Evolutionary conservation across 2,329 filamentous ascomycete genomes (phyloP).

Genomic region (Aspergillus hortae): DNA sequence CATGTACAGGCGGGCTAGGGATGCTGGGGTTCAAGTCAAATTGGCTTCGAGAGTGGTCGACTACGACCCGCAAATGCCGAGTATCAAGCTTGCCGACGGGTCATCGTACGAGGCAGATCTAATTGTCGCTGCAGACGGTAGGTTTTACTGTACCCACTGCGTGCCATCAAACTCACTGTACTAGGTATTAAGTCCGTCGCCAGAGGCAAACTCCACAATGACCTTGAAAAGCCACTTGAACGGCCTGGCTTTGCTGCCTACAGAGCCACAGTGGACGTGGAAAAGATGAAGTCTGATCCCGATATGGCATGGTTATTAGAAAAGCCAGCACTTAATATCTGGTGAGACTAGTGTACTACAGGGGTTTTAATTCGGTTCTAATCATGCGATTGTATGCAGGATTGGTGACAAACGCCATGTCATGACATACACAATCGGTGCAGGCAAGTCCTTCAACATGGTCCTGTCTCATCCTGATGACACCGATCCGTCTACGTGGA

Average conservation of each 20-base stretch:
- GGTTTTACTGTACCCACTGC: background rate
- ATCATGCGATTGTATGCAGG: conserved; percentile 7
- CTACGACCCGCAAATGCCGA: conserved; percentile 11
- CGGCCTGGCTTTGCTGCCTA: conserved; percentile 41
- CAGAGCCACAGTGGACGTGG: conserved; percentile 38
- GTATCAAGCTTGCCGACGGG: conserved; percentile 9
- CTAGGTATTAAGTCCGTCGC: conserved; percentile 21
- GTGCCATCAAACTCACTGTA: background rate
- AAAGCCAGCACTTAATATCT: conserved; percentile 38
- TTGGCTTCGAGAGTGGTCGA: conserved; percentile 11
- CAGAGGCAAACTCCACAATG: conserved; percentile 6
- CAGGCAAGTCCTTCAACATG: conserved; percentile 45
- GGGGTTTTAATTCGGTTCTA: background rate
- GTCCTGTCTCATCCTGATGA: conserved; percentile 44
- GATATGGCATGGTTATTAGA: conserved; percentile 40
- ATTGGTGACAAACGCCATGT: conserved; percentile 35
- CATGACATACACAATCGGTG: conserved; percentile 43
- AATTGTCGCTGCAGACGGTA: conserved; percentile 21
- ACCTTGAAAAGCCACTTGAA: conserved; percentile 2
- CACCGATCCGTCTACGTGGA: conserved; percentile 30
- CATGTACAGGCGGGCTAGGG: conserved; percentile 11
- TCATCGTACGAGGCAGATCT: conserved; percentile 10
- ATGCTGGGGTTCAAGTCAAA: conserved; percentile 15
- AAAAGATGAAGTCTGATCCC: conserved; percentile 34
- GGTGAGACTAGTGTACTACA: conserved; percentile 19